Evolutionary conservation across 2,329 filamentous ascomycete genomes (phyloP), one percentile per base, ranked within the genome.

Genomic region (Sclerotinia trifoliorum): DNA sequence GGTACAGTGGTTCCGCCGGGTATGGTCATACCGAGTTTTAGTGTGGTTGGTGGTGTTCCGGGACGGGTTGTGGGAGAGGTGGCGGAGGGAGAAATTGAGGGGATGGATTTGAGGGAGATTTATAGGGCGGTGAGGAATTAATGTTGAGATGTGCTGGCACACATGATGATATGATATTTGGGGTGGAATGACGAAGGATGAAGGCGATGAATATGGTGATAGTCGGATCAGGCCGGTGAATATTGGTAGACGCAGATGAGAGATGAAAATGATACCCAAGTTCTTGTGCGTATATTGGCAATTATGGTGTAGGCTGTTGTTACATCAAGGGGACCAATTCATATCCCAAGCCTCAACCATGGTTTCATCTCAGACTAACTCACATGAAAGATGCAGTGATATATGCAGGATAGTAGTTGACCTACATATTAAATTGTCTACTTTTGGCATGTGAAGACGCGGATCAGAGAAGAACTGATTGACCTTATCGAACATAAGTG

Each of bases 21-120:
- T 70, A 96, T 96, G 89, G 92, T 98, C 32, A 90, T 98, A 67
- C 93, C 94, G 1, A 94, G 93, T 77, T 96, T 95, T 78, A 94
- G 90, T 67, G 87, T 98, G 67, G 93, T 99, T n/a, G 94, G 90
- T 0, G 93, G 93, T 0, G 83, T 86, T 76, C 93, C 93, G 0
- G 93, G 89, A 0, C 83, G 90, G 67, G 90, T 96, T 60, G 85
- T 96, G 5, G 93, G 91, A 1, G 93, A 96, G 80, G 85, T 96
- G 2, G 87, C 88, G 0, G 90, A 93, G 76, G 90, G 91, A 1
- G 86, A 84, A 0, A 82, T 86, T 65, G 87, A 90, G 64, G 83
- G 84, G 6, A 88, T 90, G 76, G 87, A 89, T 81, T 79, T 89
- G 73, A 80, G 87, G 57, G 87, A 89, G 67, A 78, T 88, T 62